phyloP scores from a whole-genome alignment of 345 rosid species.

The Laguncularia racemosa region DNA sequence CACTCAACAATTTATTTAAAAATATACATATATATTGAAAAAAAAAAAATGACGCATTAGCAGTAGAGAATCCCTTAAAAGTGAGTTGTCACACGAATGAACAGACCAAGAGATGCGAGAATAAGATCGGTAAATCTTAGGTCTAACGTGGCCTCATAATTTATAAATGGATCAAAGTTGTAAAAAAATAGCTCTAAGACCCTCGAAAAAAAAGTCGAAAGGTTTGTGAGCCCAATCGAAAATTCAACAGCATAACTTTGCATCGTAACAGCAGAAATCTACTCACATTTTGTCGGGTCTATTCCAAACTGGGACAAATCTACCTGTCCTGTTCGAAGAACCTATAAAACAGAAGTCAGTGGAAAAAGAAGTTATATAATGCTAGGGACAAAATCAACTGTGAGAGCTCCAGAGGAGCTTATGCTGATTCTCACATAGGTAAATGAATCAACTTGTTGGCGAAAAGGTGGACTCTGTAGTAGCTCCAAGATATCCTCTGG shows the following conservation, averaged over 20 bases:
- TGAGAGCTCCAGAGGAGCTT: constrained; percentile 1
- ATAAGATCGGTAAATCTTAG: no score
- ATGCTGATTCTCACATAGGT: constrained; percentile 52
- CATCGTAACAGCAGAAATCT: not conserved
- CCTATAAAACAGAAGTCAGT: constrained; percentile 31
- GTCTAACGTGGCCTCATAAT: no score
- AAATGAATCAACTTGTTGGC: constrained; percentile 97
- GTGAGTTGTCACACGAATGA: no score
- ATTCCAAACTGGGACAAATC: constrained; percentile 92
- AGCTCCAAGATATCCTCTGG: constrained; percentile 76
- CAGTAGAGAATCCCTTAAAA: no score
- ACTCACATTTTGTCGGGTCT: constrained; percentile 87
- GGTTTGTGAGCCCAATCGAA: no score
- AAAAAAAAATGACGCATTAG: no score
- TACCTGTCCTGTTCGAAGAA: constrained; percentile 90
- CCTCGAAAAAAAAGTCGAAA: not conserved
- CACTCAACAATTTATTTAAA: no score
- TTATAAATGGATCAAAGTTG: no score
- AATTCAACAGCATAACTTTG: no score
- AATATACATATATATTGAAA: no score
- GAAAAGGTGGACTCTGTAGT: constrained; percentile 89
- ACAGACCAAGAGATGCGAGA: no score
- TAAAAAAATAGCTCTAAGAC: no score
- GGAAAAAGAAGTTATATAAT: constrained; percentile 3
- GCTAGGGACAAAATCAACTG: not conserved